Base-by-base conservation (phyloP, 371 early-diverging fungal species). In the Parasitella parasitica region DNA sequence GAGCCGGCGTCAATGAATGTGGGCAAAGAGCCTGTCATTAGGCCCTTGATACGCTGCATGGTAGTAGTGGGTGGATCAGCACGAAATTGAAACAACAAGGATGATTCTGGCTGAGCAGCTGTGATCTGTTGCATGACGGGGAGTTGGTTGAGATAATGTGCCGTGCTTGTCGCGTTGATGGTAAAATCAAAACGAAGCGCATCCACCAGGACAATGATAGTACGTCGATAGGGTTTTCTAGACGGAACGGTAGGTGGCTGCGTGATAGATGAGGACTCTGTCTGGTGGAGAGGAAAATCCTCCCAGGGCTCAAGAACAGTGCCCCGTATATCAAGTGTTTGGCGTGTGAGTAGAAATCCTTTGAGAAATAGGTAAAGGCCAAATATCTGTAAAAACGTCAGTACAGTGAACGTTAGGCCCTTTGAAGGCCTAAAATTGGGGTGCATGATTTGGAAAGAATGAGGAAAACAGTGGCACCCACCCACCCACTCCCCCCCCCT, bases 11-110 rank as follows among this genome's bases (percentile, higher is more conserved):
- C 98, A 41, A 97, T 92, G 70, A 97, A 93, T 1, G 95, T 95
- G 0, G 97, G 97, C 24, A 97, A 70, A 1, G 92, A 86, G 2
- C 97, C 97, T 0, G 95, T 94, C 63, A 89, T 93, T 18, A 98
- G 62, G 0, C 92, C 97, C 71, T 96, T 96, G 60, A 98, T 80
- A 4, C 99, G 87, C 75, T 98, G 97, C 73, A 94, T 81, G 0
- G 97, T 97, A 0, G 99, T 97, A 0, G 97, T 98, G 2, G 99
- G 97, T n/a, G 99, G 94, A 73, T 98, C 98, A 0, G 96, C 95
- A 1, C 88, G 81, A 56, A 89, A 94, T 39, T 92, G 89, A 62
- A 86, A 93, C n/a, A 94, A 76, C 16, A 91, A 76, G 0, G 91
- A 72, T 48, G 91, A 78, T 6, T 75, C 73, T 0, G 95, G 93